Percentiles rank a stretch among this genome's conserved stretches.
Evolutionary conservation across 1,284 basidiomycete genomes (phyloP).

Genomic region (Heterobasidion irregulare): DNA sequence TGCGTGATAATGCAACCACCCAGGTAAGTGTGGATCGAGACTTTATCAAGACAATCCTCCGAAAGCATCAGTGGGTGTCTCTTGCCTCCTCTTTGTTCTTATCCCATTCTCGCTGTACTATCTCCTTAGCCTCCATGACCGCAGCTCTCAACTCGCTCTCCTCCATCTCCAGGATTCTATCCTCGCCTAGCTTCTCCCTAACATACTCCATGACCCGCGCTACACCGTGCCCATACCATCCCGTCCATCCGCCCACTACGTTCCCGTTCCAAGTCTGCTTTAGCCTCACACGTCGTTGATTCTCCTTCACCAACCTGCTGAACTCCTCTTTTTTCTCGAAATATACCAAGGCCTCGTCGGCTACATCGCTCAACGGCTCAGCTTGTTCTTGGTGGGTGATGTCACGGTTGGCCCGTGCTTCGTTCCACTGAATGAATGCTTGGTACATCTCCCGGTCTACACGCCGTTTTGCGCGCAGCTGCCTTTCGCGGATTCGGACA

Average conservation of each 20-base stretch:
- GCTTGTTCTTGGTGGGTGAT: slow-evolving; percentile 8
- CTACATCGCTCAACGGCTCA: slow-evolving; percentile 15
- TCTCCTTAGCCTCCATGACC: no score
- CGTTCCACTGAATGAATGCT: slow-evolving; percentile 45
- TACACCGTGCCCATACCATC: slow-evolving; percentile 37
- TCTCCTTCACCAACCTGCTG: slow-evolving; percentile 27
- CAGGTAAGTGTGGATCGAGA: no score
- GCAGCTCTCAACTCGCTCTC: no score
- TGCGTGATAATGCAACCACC: no score
- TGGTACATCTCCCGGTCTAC: slow-evolving; percentile 49
- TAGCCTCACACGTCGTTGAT: slow-evolving; percentile 23
- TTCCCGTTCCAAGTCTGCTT: slow-evolving; percentile 43
- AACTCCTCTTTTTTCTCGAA: slow-evolving; percentile 48
- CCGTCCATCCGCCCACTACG: slow-evolving; percentile 45
- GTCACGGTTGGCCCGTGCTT: slow-evolving; percentile 9
- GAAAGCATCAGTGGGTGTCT: no score
- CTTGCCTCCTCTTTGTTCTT: no score
- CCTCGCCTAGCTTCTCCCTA: slow-evolving; percentile 21
- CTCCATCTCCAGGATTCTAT: slow-evolving; percentile 15
- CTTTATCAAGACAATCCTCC: no score
- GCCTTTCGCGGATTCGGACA: slow-evolving; percentile 17
- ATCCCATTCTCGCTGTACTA: no score
- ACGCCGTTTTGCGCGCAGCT: slow-evolving; percentile 32
- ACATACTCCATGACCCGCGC: slow-evolving; percentile 41
- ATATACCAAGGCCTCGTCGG: slow-evolving; percentile 38